Base-by-base conservation (phyloP, 345 rosid species). In the Rhizophora mangle region DNA sequence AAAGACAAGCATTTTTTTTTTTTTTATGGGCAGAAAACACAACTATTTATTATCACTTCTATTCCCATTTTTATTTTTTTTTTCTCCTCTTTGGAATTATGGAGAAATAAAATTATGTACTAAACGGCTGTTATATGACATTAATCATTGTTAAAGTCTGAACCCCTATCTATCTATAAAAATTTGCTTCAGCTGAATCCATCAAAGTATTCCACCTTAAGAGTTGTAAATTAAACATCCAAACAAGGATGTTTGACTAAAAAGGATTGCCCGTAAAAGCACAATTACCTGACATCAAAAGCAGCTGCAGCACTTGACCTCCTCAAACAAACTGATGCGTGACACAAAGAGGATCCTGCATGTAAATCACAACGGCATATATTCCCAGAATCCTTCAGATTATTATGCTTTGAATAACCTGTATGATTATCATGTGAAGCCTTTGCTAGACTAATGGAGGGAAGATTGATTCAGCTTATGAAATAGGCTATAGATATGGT, bases 261-360 rank as follows among this genome's bases (percentile, higher is more conserved):
- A 21, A 21, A 8, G 34, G 24, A 62, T 55, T 47, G 54, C 67
- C 73, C 30, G 26, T 22, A 49, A 34, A 52, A 39, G 36, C 11
- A 34, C 39, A 65, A 34, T 62, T 68, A 73, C 80, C 85, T 66
- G 71, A 49, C 51, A 30, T 32, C 68, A 67, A 67, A 63, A 56
- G 67, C 75, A 52, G 76, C 76, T 32, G 73, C 77, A 54, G 73
- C 65, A 54, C 24, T 64, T 66, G 69, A 55, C 59, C 67, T 75
- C 77, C 76, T 57, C 80, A 53, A 64, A 65, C 27, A 68, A 63
- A 62, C 6, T 29, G 72, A 62, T 64, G 72, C 75, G 65, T 65
- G 59, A 43, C 71, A 22, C 34, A 60, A 60, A 27, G 21, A 54
- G 43, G 16, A 51, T 67, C 83, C 88, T 84, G 86, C 85, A 80